phyloP scores from a whole-genome alignment of 2,329 filamentous ascomycete genomes.

The Aspergillus latus region DNA sequence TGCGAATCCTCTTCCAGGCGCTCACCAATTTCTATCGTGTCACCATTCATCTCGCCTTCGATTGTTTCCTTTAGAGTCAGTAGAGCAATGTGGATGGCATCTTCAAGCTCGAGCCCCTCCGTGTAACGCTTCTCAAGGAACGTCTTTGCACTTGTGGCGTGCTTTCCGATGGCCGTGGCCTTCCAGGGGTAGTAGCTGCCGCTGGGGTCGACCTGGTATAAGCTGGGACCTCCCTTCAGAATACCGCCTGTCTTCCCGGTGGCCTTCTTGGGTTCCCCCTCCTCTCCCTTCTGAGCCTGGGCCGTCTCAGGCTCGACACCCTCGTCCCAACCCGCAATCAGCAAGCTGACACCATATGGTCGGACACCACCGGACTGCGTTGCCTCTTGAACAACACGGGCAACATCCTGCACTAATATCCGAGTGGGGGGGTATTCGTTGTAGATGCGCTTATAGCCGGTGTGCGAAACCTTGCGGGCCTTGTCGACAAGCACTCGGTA shows the following conservation, averaged over 20 bases:
- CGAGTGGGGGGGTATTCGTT: slow-evolving; percentile 99
- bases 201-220: slow-evolving; percentile 99
- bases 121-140: slow-evolving; percentile 99
- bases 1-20: slow-evolving; percentile 11
- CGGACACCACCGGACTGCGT: slow-evolving; percentile 97
- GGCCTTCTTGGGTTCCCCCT: slow-evolving; percentile 66
- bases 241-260: slow-evolving; percentile 91
- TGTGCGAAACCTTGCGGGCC: slow-evolving; percentile 96
- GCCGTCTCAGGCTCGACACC: slow-evolving; percentile 84
- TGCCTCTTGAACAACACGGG: slow-evolving; percentile 96
- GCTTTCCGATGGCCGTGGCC: slow-evolving; percentile 98
- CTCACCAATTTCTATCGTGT: slow-evolving; percentile 96
- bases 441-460: slow-evolving; percentile 99
- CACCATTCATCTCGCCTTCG: slow-evolving; percentile 98
- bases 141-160: slow-evolving; percentile 95
- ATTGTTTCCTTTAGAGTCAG: slow-evolving; percentile 98
- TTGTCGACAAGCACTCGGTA: slow-evolving; percentile 97
- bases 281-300: slow-evolving; percentile 56
- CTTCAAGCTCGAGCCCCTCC: slow-evolving; percentile 92
- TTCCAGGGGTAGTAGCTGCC: slow-evolving; percentile 99
- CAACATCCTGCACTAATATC: slow-evolving; percentile 98
- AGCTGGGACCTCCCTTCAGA: slow-evolving; percentile 90
- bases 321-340: slow-evolving; percentile 98
- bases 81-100: slow-evolving; percentile 96
- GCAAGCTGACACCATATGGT: slow-evolving; percentile 91